Percentiles rank a stretch among this genome's conserved stretches.
Conservation (phyloP, 768 basidiomycete species). For the Lactarius trivialis region DNA sequence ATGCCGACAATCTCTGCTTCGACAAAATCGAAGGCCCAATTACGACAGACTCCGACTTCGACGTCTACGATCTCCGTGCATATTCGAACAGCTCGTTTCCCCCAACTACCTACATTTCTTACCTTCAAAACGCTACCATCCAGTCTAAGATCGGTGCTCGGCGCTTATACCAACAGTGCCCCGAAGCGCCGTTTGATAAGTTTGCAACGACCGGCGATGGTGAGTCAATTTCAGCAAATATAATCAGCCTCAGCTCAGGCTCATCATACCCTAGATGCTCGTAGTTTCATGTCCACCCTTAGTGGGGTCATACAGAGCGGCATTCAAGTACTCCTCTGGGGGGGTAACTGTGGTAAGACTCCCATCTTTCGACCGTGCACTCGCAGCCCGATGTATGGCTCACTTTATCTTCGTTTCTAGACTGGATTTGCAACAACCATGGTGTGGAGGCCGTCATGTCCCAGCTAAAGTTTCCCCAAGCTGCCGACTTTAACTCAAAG, state of each 20-base stretch:
- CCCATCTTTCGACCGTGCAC: background rate
- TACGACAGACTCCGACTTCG: constrained; percentile 37
- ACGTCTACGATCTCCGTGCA: constrained; percentile 41
- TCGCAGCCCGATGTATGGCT: constrained; percentile 25
- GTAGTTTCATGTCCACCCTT: background rate
- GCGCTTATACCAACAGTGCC: constrained; percentile 31
- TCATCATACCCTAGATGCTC: constrained; percentile 26
- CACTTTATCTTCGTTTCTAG: constrained; percentile 34
- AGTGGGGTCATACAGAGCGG: background rate
- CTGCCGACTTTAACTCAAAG: constrained; percentile 33
- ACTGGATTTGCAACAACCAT: constrained; percentile 41
- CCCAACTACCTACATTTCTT: constrained; percentile 27
- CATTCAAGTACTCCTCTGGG: constrained; percentile 43
- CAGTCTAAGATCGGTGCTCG: constrained; percentile 33
- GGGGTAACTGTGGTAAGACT: constrained; percentile 30
- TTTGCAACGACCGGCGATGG: constrained; percentile 40
- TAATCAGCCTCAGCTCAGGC: background rate
- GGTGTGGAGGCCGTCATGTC: constrained; percentile 47
- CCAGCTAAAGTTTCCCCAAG: constrained; percentile 32
- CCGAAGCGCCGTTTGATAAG: constrained; percentile 31
- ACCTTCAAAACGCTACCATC: constrained; percentile 23
- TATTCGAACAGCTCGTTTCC: constrained; percentile 37
- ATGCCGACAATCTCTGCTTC: constrained; percentile 42
- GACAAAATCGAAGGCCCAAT: constrained; percentile 41
- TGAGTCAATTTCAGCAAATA: constrained; percentile 31